These are phyloP conservation scores for Penicillium sp. DNA, from an alignment of 2,329 filamentous ascomycete genomes.

Conservation along the genomic window DNA sequence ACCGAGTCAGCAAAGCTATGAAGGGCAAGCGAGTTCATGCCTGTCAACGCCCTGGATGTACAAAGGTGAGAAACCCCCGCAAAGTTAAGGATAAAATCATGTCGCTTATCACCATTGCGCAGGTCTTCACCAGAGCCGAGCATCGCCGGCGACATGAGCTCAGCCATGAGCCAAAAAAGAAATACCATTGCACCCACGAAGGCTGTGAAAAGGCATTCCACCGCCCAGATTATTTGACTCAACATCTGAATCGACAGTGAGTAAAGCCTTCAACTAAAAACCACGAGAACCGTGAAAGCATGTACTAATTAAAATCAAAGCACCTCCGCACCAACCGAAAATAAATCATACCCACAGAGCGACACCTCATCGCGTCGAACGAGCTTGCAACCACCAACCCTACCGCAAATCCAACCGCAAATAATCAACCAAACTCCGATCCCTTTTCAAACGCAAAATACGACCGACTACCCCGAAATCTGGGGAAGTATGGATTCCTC, in stretches of 20 bases:
- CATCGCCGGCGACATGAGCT: slow-evolving; percentile 49
- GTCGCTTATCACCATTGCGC: not conserved
- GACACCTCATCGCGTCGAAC: not conserved
- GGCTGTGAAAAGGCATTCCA: slow-evolving; percentile 50
- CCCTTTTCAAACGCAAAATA: not conserved
- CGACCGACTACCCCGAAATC: not conserved
- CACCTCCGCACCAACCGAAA: not conserved
- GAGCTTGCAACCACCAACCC: not conserved
- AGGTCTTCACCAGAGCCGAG: slow-evolving; percentile 53
- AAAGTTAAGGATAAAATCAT: not conserved
- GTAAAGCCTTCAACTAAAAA: slow-evolving; percentile 15
- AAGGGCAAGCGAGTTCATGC: slow-evolving; percentile 53
- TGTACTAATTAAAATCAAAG: not conserved
- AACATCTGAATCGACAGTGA: slow-evolving; percentile 52
- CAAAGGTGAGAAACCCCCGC: slow-evolving; percentile 39
- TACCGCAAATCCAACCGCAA: not conserved
- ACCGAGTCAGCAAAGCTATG: slow-evolving; percentile 52
- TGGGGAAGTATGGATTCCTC: slow-evolving; percentile 9
- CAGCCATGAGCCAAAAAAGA: slow-evolving; percentile 49
- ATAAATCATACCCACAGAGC: not conserved
- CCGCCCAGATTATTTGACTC: slow-evolving; percentile 47
- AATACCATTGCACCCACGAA: slow-evolving; percentile 43
- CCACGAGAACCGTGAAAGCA: not conserved
- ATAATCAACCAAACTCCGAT: not conserved
- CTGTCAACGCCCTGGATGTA: slow-evolving; percentile 48